These are phyloP conservation scores for Capsella bursapastoris DNA, from an alignment of 345 rosid species.

Conservation along the genomic window DNA sequence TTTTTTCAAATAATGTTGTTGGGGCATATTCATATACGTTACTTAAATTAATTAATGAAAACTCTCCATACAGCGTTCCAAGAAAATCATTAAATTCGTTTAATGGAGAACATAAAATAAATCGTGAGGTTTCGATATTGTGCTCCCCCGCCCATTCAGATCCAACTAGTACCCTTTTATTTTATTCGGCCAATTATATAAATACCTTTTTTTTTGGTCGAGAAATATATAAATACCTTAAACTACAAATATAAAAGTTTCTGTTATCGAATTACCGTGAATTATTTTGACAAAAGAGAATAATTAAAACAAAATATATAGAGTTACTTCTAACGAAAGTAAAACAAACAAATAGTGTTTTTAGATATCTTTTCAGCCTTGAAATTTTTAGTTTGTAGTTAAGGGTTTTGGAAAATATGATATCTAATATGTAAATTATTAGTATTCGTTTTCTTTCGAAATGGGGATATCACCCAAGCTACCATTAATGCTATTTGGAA, in stretches of 20 bases:
- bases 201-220: not conserved
- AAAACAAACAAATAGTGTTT: not conserved
- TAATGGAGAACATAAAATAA: not conserved
- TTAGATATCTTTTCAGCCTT: too few relatives aligned
- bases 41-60: conserved; percentile 20
- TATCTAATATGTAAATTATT: too few relatives aligned
- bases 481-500: too few relatives aligned
- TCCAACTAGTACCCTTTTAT: conserved; percentile 33
- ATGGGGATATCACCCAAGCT: too few relatives aligned
- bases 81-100: conserved; percentile 28
- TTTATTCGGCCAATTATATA: not conserved
- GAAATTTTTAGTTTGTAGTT: too few relatives aligned
- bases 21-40: conserved; percentile 9
- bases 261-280: not conserved
- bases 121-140: conserved; percentile 31
- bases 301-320: not conserved
- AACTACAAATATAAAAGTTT: too few relatives aligned
- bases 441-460: too few relatives aligned
- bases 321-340: not conserved
- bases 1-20: not conserved
- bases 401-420: too few relatives aligned
- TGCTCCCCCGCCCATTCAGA: conserved; percentile 32
- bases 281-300: not conserved
- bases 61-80: conserved; percentile 31
- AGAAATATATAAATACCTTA: too few relatives aligned